These are phyloP conservation scores for Penicillium cinerascens DNA, from an alignment of 495 filamentous ascomycete genomes.

Conservation along the genomic window DNA sequence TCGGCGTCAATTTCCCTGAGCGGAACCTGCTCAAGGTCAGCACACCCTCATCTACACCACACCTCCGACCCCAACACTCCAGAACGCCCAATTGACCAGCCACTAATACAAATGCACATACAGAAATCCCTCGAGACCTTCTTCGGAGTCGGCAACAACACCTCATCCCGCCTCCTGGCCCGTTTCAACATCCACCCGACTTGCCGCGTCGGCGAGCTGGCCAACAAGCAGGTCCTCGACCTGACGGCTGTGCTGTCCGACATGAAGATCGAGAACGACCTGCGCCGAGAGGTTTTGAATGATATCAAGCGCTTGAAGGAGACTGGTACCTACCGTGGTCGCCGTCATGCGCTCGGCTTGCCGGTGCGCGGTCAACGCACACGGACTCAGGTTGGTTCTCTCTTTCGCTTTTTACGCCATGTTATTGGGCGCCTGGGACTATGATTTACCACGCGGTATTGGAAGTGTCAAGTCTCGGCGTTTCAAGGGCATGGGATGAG, in stretches of 20 bases:
- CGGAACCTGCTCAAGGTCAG: constrained; percentile 72
- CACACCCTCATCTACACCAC: constrained; percentile 11
- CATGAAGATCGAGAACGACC: constrained; percentile 93
- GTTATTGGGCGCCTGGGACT: not conserved
- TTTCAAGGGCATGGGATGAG: no score
- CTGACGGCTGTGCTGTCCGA: constrained; percentile 80
- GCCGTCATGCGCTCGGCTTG: constrained; percentile 83
- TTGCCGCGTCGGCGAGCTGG: constrained; percentile 68
- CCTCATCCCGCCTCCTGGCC: constrained; percentile 72
- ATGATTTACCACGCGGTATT: not conserved
- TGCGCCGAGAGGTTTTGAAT: constrained; percentile 68
- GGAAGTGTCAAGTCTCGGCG: not conserved
- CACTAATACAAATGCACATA: constrained; percentile 14
- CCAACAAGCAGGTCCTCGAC: constrained; percentile 67
- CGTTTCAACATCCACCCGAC: constrained; percentile 81
- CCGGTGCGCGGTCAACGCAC: constrained; percentile 88
- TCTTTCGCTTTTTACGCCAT: constrained; percentile 3
- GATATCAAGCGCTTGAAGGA: constrained; percentile 85
- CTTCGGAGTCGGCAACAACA: constrained; percentile 79
- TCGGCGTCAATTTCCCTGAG: constrained; percentile 83
- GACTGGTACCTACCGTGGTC: constrained; percentile 86
- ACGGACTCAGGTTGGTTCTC: constrained; percentile 62
- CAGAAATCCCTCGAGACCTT: constrained; percentile 84
- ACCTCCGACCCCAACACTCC: not conserved
- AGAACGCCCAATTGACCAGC: constrained; percentile 3